phyloP scores from a whole-genome alignment of 352 stramenopile genomes.

The Phytophthora idaei region DNA sequence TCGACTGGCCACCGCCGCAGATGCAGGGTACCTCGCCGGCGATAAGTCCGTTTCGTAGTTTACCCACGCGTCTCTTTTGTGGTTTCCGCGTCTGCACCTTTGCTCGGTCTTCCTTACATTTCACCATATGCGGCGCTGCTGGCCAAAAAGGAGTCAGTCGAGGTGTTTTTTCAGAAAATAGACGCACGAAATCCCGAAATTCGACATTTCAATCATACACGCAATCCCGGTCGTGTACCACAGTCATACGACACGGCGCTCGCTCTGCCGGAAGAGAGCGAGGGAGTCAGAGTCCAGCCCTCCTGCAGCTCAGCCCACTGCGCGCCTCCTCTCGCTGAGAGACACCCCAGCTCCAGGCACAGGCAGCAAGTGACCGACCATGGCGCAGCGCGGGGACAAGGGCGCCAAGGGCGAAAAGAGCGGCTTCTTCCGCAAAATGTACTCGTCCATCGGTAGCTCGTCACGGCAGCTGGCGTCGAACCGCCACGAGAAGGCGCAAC shows the following conservation, averaged over 20 bases:
- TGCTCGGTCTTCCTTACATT: background rate
- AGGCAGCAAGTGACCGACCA: constrained; percentile 12
- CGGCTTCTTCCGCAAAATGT: constrained; percentile 70
- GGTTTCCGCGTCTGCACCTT: background rate
- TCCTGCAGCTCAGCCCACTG: constrained; percentile 12
- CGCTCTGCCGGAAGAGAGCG: constrained; percentile 19
- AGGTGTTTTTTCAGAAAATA: constrained; percentile 22
- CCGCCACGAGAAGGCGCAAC: constrained; percentile 38
- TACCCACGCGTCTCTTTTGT: background rate
- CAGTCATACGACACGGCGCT: constrained; percentile 36
- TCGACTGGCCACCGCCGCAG: constrained; percentile 2
- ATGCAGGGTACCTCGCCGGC: constrained; percentile 13
- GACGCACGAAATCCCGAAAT: constrained; percentile 15
- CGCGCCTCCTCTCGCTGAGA: constrained; percentile 17
- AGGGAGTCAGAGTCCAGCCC: constrained; percentile 20
- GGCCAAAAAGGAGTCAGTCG: constrained; percentile 32
- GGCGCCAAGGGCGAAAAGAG: constrained; percentile 45
- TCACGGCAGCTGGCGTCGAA: constrained; percentile 38
- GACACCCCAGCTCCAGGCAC: constrained; percentile 12
- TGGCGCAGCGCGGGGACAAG: constrained; percentile 54
- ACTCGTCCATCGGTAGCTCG: constrained; percentile 62
- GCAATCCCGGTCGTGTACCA: constrained; percentile 21
- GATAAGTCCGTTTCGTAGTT: constrained; percentile 9
- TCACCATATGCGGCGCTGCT: constrained; percentile 13
- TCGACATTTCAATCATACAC: constrained; percentile 24